A percentile compares a stretch with the other conserved stretches of the same genome.
Conservation (phyloP, 169 alveolate species). For the Cryptosporidium felis region DNA sequence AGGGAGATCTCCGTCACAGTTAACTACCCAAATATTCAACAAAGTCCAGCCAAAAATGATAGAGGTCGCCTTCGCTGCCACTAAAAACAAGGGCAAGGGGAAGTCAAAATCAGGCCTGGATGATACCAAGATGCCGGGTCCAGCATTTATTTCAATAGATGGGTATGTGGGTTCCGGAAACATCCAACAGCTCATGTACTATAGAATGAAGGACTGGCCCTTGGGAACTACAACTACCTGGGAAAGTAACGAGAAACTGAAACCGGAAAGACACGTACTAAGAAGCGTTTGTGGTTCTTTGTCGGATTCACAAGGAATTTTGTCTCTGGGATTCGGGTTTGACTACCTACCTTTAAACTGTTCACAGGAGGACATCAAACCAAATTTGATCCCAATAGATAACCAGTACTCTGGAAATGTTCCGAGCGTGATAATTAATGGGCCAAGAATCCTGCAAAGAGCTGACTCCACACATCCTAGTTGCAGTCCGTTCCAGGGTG, state of each 20-base stretch:
- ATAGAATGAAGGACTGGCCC: slow-evolving; percentile 25
- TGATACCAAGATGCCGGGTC: slow-evolving; percentile 33
- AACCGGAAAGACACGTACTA: slow-evolving; percentile 16
- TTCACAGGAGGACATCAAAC: slow-evolving; percentile 2
- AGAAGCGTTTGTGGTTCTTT: slow-evolving; percentile 41
- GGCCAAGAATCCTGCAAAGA: slow-evolving; percentile 56
- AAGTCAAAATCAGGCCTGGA: neutral
- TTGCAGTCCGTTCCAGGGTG: slow-evolving; percentile 62
- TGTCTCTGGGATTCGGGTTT: slow-evolving; percentile 58
- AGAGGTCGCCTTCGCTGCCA: slow-evolving; percentile 36
- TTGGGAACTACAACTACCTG: slow-evolving; percentile 45
- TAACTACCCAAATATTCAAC: slow-evolving; percentile 43
- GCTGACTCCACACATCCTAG: slow-evolving; percentile 38
- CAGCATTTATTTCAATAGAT: slow-evolving; percentile 56
- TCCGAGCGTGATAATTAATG: slow-evolving; percentile 39
- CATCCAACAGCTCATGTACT: slow-evolving; percentile 58
- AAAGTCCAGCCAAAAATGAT: slow-evolving; percentile 67
- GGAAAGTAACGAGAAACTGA: slow-evolving; percentile 43
- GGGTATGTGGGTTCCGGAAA: slow-evolving; percentile 45
- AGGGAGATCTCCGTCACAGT: slow-evolving; percentile 61
- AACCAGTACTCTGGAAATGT: slow-evolving; percentile 12
- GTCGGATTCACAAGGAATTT: slow-evolving; percentile 46
- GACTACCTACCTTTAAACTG: slow-evolving; percentile 48
- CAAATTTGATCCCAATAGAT: slow-evolving; percentile 39
- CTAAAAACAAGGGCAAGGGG: neutral